Percentiles rank a stretch among this genome's conserved stretches.
Conservation (phyloP, 2,329 filamentous ascomycete species). For the Phyllosticta citriasiana region DNA sequence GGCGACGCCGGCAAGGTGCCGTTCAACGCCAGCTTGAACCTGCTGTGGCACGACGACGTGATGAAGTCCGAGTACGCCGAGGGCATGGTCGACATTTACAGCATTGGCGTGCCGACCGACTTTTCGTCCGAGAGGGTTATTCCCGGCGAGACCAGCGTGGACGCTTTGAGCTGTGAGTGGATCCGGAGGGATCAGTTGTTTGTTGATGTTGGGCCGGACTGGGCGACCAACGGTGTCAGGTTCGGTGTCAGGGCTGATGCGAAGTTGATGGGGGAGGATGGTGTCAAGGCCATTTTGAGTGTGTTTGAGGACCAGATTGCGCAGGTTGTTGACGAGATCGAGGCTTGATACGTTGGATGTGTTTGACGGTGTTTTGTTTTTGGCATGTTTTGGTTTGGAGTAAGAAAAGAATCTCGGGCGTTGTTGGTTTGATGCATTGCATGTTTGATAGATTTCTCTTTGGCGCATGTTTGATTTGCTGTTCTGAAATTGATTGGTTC, state of each 20-base stretch:
- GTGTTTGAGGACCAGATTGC: constrained; percentile 5
- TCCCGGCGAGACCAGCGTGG: constrained; percentile 3
- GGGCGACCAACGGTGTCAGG: not conserved
- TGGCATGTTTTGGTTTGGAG: not conserved
- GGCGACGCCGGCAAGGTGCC: constrained; percentile 9
- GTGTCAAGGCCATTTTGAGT: not conserved
- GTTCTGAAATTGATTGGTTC: no score
- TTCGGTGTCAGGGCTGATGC: constrained; percentile 5
- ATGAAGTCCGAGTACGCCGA: constrained; percentile 1
- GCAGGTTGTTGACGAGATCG: not conserved
- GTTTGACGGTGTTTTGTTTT: not conserved
- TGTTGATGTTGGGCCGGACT: constrained; percentile 7
- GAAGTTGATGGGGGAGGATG: constrained; percentile 6
- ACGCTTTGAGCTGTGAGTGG: not conserved
- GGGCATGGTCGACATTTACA: not conserved
- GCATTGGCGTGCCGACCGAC: constrained; percentile 8
- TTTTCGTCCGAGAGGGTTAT: not conserved
- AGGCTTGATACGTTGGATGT: not conserved
- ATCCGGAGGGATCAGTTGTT: constrained; percentile 1
- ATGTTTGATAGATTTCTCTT: not conserved
- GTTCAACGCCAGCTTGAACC: constrained; percentile 26
- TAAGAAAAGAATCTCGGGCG: not conserved
- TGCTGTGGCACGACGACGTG: constrained; percentile 20
- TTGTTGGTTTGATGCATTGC: not conserved
- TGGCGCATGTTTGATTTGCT: not conserved